Percentiles rank a stretch among this genome's conserved stretches.
Evolutionary conservation across 768 basidiomycete species (phyloP).

Genomic region (Suillus alpinus): DNA sequence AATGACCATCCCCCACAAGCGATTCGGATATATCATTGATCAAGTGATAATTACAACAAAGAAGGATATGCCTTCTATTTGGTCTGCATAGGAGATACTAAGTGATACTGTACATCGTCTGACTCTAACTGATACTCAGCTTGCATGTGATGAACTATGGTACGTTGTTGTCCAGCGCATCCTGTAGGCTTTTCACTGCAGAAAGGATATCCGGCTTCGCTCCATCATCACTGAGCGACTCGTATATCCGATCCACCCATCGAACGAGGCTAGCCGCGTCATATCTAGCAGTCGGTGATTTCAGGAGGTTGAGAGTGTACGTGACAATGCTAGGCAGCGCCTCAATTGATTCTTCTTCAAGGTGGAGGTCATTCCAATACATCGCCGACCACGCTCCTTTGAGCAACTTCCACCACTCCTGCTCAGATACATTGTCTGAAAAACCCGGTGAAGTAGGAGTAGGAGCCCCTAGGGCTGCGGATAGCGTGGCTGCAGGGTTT

Average conservation of each 20-base stretch:
- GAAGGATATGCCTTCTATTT: neutral
- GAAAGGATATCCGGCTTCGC: neutral
- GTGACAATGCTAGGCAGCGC: neutral
- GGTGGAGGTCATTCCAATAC: neutral
- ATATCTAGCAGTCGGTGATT: neutral
- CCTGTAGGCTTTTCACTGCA: neutral
- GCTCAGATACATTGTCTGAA: neutral
- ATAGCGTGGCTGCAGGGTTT: neutral
- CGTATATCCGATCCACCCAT: neutral
- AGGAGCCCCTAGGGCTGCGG: neutral
- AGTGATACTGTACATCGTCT: neutral
- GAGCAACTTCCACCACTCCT: neutral
- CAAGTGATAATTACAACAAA: neutral
- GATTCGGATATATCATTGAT: too few species aligned
- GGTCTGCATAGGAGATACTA: neutral
- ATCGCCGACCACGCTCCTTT: constrained; percentile 2
- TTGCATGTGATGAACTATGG: neutral
- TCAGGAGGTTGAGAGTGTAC: neutral
- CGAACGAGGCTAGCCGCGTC: neutral
- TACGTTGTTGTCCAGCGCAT: neutral
- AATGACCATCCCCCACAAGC: too few species aligned
- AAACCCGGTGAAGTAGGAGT: neutral
- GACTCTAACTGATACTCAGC: neutral
- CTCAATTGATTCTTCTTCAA: neutral
- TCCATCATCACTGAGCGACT: neutral